Percentiles rank a stretch among this genome's conserved stretches.
phyloP scores from a whole-genome alignment of 169 alveolate genomes.

The Cryptosporidium meleagridis region DNA sequence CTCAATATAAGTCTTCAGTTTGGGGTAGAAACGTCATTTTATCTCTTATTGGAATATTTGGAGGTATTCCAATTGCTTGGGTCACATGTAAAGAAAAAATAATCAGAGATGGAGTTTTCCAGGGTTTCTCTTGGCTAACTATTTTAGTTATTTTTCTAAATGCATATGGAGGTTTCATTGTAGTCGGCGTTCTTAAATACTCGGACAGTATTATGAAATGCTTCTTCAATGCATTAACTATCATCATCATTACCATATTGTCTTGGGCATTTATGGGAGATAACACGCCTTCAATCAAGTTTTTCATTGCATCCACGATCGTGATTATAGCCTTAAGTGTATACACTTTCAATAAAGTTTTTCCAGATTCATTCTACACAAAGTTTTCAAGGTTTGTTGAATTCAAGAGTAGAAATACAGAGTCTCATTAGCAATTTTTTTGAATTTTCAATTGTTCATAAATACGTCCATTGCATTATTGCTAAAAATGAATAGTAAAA shows the following conservation, averaged over 20 bases:
- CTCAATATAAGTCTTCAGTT: slow-evolving; percentile 33
- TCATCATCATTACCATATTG: slow-evolving; percentile 28
- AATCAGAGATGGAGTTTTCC: slow-evolving; percentile 48
- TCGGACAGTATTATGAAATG: slow-evolving; percentile 70
- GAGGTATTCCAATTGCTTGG: slow-evolving; percentile 69
- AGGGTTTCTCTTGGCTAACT: slow-evolving; percentile 53
- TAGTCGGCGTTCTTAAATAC: slow-evolving; percentile 60
- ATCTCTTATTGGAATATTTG: slow-evolving; percentile 58
- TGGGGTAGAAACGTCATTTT: slow-evolving; percentile 72
- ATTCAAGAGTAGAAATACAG: neutral
- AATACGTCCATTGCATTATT: neutral
- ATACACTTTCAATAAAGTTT: slow-evolving; percentile 29
- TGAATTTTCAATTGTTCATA: neutral
- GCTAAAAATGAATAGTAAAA: too few species aligned
- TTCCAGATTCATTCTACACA: slow-evolving; percentile 2
- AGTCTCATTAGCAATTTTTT: neutral
- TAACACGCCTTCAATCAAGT: slow-evolving; percentile 54
- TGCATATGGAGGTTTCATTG: slow-evolving; percentile 73
- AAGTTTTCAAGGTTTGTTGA: neutral
- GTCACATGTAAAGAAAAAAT: slow-evolving; percentile 49
- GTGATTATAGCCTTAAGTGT: slow-evolving; percentile 51
- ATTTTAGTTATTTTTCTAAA: slow-evolving; percentile 55
- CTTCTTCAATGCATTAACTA: slow-evolving; percentile 63
- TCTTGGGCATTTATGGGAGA: slow-evolving; percentile 69
- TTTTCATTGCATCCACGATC: slow-evolving; percentile 50